Evolutionary conservation across 495 filamentous ascomycete species (phyloP), one percentile per base, ranked within the genome.

Genomic region (Penicillium steckii): DNA sequence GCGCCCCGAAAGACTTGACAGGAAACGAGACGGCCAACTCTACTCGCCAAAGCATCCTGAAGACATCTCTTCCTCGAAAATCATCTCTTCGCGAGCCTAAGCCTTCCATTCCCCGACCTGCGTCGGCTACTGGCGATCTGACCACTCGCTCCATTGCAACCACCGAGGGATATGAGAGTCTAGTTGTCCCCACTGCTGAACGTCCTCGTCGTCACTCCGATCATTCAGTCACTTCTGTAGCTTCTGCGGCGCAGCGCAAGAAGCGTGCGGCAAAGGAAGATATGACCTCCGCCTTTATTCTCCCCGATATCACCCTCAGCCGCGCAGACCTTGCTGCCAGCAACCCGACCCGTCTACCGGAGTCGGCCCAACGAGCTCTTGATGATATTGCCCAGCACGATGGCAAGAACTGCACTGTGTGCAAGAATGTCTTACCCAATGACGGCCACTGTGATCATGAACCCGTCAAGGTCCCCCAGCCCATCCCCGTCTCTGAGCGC

Each of bases 261-360:
- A 73, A 68, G 41, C 66, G 62, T 13, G 65, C 65, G 13, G 45
- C 66, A 19, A 55, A 64, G 21, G 80, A 84, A 10, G 84, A 88
- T 48, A 85, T 90, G 85, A 92, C 89, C 1, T 92, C 89, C n/a
- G 88, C 85, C 9, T 89, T 91, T 65, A 86, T 88, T 48, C 60
- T 88, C 19, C 84, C 85, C 22, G 85, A 89, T 52, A 86, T 88
- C 55, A 86, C 82, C 15, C 59, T 84, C n/a, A 63, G 66, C 49
- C 68, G 69, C 40, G 65, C 69, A 12, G 66, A 70, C 27, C 37
- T 66, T 26, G 64, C 65, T 7, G 56, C 67, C 30, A 63, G 67
- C 25, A 66, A 71, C 33, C 66, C 67, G 18, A 50, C 54, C 3
- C 66, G 60, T 18, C 55, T 78, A n/a, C 72, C 79, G 52, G 54